A percentile compares a stretch with the other conserved stretches of the same genome.
Conservation (phyloP, 2,329 filamentous ascomycete species). For the Aspergillus pseudonomiae region DNA sequence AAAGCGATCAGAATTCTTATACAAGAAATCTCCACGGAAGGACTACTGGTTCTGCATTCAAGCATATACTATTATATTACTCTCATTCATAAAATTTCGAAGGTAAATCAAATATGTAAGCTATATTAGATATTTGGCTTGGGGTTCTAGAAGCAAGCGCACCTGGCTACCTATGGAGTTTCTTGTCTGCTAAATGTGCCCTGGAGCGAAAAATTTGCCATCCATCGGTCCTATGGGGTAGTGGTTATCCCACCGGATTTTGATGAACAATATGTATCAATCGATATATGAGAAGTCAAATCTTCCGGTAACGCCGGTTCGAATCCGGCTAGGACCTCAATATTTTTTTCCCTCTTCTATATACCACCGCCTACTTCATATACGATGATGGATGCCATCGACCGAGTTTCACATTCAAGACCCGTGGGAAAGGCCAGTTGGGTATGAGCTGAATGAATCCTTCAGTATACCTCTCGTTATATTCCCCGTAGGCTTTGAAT, state of each 20-base stretch:
- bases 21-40: no score
- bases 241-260: background rate
- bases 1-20: no score
- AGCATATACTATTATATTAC: no score
- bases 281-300: background rate
- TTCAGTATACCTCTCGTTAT: no score
- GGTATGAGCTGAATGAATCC: no score
- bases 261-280: background rate
- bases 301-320: background rate
- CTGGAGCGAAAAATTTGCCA: background rate
- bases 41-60: no score
- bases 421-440: no score
- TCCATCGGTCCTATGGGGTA: background rate
- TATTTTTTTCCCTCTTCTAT: background rate
- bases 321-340: background rate
- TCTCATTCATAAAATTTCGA: no score
- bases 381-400: background rate
- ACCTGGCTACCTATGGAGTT: fast-evolving
- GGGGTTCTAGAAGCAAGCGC: background rate
- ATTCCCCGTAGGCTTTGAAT: no score
- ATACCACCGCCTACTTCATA: background rate
- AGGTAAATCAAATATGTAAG: no score
- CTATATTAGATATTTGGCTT: background rate
- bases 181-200: background rate
- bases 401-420: no score